A percentile compares a stretch with the other conserved stretches of the same genome.
Conservation (phyloP, 1,284 basidiomycete genomes). For the Cryptococcus maquisensis region DNA sequence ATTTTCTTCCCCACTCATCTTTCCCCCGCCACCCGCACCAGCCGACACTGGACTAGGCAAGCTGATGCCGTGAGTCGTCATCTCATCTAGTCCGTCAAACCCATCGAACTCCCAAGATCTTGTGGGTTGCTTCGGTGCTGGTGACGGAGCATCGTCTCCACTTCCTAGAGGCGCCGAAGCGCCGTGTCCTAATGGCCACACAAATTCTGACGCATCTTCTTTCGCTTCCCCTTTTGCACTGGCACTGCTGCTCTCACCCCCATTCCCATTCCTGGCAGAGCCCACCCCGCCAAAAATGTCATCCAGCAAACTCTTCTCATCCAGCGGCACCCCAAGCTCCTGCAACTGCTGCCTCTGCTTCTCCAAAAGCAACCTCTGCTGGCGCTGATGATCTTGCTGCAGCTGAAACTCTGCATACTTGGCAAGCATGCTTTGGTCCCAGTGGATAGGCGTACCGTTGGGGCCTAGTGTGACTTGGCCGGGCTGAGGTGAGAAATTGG, state of each 20-base stretch:
- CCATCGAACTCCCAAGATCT: not conserved
- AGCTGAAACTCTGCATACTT: slow-evolving; percentile 45
- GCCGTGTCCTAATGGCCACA: not conserved
- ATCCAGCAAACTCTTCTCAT: slow-evolving; percentile 29
- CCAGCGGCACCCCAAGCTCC: slow-evolving; percentile 34
- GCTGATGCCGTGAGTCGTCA: slow-evolving; percentile 2
- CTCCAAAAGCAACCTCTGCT: slow-evolving; percentile 39
- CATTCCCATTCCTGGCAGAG: not conserved
- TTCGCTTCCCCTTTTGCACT: not conserved
- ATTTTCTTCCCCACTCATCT: not conserved
- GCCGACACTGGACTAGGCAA: slow-evolving; percentile 14
- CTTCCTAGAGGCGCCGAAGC: not conserved
- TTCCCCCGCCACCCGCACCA: slow-evolving; percentile 1
- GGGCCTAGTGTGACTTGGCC: not conserved
- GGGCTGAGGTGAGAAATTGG: not conserved
- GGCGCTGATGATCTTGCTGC: slow-evolving; percentile 44
- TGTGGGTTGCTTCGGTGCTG: not conserved
- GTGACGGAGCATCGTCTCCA: not conserved
- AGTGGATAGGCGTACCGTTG: slow-evolving; percentile 15
- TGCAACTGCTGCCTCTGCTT: slow-evolving; percentile 42
- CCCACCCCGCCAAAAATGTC: slow-evolving; percentile 27
- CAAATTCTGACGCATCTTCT: not conserved
- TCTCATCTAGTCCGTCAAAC: not conserved
- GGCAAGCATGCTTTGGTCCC: slow-evolving; percentile 35
- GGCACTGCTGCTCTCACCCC: not conserved